A percentile compares a stretch with the other conserved stretches of the same genome.
These are phyloP conservation scores for Candida piceae DNA, from an alignment of 805 yeast genomes.

Conservation along the genomic window DNA sequence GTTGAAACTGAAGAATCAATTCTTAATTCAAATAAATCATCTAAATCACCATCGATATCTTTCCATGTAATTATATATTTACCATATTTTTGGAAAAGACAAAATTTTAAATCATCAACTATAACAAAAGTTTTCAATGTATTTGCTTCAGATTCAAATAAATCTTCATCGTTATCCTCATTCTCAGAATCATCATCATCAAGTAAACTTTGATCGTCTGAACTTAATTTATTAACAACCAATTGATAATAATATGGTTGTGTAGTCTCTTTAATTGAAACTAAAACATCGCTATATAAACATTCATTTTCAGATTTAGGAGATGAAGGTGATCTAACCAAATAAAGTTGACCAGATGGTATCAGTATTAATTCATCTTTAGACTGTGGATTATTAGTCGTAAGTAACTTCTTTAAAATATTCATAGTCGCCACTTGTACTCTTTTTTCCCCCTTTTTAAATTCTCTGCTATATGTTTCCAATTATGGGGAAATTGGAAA, in stretches of 20 bases:
- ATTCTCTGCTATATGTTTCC: too few relatives aligned
- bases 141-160: constrained; percentile 29
- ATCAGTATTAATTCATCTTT: constrained; percentile 61
- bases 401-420: constrained; percentile 55
- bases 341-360: constrained; percentile 74
- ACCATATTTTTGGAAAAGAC: constrained; percentile 45
- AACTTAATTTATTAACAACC: constrained; percentile 60
- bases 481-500: too few relatives aligned
- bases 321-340: constrained; percentile 68
- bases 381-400: constrained; percentile 29
- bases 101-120: constrained; percentile 53
- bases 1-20: constrained; percentile 55
- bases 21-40: constrained; percentile 77
- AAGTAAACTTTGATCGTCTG: constrained; percentile 54
- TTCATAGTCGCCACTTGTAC: too few relatives aligned
- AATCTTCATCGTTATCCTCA: constrained; percentile 33
- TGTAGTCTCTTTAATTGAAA: constrained; percentile 64
- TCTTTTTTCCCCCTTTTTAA: too few relatives aligned
- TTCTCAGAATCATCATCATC: constrained; percentile 46
- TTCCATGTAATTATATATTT: constrained; percentile 67
- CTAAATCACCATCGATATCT: constrained; percentile 81
- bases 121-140: constrained; percentile 75
- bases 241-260: constrained; percentile 65
- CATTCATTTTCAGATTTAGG: constrained; percentile 88
- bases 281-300: constrained; percentile 73